Conservation (phyloP, 1,139 yeast species). For the Hyphopichia pseudoburtonii region DNA sequence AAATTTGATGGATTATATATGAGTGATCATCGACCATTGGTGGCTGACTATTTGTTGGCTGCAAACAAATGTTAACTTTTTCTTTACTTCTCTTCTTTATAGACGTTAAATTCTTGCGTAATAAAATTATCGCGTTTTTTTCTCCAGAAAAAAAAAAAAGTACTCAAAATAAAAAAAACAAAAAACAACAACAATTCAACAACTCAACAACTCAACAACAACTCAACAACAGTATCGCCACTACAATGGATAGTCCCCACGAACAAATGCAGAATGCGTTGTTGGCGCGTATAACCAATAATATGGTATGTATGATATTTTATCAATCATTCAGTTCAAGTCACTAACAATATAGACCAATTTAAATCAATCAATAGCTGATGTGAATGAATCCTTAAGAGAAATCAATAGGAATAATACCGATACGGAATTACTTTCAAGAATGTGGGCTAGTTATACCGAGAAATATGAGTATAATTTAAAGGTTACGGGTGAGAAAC, state of each 20-base stretch:
- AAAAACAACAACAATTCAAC: background rate
- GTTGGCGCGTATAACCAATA: slow-evolving; percentile 71
- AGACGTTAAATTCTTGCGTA: background rate
- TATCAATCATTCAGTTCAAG: too few species aligned
- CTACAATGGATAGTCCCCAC: slow-evolving; percentile 80
- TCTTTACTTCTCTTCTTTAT: too few species aligned
- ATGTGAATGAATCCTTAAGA: slow-evolving; percentile 59
- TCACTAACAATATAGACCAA: slow-evolving; percentile 43
- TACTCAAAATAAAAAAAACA: background rate
- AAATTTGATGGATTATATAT: slow-evolving; percentile 42
- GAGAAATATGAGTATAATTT: slow-evolving; percentile 71
- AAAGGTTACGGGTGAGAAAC: slow-evolving; percentile 66
- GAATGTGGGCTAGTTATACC: slow-evolving; percentile 80
- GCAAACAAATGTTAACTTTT: slow-evolving; percentile 1
- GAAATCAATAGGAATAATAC: slow-evolving; percentile 67
- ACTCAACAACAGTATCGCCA: background rate
- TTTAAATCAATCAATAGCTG: slow-evolving; percentile 67
- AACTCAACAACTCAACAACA: background rate
- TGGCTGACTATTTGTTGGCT: slow-evolving; percentile 37
- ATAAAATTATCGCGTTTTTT: too few species aligned
- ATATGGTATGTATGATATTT: slow-evolving; percentile 52
- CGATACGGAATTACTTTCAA: slow-evolving; percentile 71
- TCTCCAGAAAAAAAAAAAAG: too few species aligned
- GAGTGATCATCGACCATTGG: slow-evolving; percentile 58
- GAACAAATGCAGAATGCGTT: slow-evolving; percentile 82